These are phyloP conservation scores for Graphilbum fragrans DNA, from an alignment of 2,329 filamentous ascomycete species.

Conservation along the genomic window DNA sequence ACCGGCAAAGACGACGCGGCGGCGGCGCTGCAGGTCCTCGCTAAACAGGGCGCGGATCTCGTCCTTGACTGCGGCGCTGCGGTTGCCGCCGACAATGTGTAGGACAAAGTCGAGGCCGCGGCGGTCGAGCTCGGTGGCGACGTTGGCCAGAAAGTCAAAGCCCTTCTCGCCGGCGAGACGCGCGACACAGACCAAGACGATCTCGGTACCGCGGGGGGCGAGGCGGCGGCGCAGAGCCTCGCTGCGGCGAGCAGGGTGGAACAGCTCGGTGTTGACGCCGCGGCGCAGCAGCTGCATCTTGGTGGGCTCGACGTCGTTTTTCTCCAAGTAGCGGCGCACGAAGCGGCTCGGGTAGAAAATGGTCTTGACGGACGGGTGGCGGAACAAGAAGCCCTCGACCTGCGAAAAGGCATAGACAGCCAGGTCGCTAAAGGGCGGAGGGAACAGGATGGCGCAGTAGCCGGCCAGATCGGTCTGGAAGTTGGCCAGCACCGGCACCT, in stretches of 20 bases:
- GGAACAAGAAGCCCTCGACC: conserved; percentile 57
- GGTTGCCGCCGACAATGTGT: conserved; percentile 56
- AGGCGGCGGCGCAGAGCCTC: conserved; percentile 38
- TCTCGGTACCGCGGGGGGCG: conserved; percentile 44
- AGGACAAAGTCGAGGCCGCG: conserved; percentile 49
- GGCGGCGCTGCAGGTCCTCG: conserved; percentile 25
- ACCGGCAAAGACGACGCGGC: conserved; percentile 53
- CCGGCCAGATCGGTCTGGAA: conserved; percentile 62
- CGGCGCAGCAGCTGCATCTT: conserved; percentile 51
- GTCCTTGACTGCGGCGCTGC: conserved; percentile 48
- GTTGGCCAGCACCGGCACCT: conserved; percentile 52
- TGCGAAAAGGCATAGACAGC: conserved; percentile 49
- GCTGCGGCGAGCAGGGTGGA: conserved; percentile 41
- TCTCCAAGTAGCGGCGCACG: conserved; percentile 47
- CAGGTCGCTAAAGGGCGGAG: conserved; percentile 44
- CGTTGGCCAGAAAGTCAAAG: conserved; percentile 53
- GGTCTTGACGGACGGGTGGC: conserved; percentile 46
- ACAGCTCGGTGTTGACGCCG: conserved; percentile 52
- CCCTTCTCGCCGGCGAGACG: conserved; percentile 60
- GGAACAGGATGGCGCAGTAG: conserved; percentile 59
- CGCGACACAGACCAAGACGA: conserved; percentile 54
- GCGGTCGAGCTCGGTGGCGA: conserved; percentile 38
- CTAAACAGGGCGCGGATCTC: conserved; percentile 50
- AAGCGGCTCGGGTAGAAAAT: conserved; percentile 59
- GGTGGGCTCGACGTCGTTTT: conserved; percentile 37